A percentile compares a stretch with the other conserved stretches of the same genome.
phyloP scores from a whole-genome alignment of 306 rosid genomes.

The Prunus kanzakura region DNA sequence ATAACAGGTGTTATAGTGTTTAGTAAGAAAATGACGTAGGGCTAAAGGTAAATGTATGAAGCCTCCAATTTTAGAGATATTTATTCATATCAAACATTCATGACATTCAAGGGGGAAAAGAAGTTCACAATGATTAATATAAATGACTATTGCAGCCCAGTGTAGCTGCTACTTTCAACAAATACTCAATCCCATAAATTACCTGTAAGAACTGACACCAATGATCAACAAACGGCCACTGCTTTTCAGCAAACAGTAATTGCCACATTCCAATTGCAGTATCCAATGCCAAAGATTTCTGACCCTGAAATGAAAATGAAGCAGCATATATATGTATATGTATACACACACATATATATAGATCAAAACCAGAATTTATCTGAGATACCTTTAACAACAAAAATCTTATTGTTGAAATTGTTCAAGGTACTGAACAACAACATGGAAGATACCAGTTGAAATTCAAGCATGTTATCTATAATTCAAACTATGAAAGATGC shows the following conservation, averaged over 20 bases:
- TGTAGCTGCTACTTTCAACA: not conserved
- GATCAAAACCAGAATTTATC: not conserved
- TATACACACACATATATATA: not conserved
- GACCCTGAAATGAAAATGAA: conserved; percentile 65
- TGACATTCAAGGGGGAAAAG: not conserved
- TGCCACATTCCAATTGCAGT: conserved; percentile 99
- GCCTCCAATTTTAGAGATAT: not conserved
- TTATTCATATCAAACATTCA: not conserved
- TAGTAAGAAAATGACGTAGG: not conserved
- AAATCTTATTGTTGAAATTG: not conserved
- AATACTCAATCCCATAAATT: conserved; percentile 1
- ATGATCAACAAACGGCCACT: conserved; percentile 93
- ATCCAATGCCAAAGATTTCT: conserved; percentile 96
- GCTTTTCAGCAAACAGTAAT: conserved; percentile 92
- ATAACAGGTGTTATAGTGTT: not conserved
- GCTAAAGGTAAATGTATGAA: not conserved
- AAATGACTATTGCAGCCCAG: not conserved
- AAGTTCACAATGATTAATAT: not conserved
- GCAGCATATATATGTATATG: not conserved
- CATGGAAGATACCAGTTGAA: not conserved
- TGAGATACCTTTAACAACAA: not conserved
- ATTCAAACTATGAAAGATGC: not conserved
- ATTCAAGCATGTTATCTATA: not conserved
- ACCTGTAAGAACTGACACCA: conserved; percentile 99
- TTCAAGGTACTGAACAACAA: not conserved